Conservation (phyloP, 139 green algal genomes). For the Spirogloea muscicola region DNA sequence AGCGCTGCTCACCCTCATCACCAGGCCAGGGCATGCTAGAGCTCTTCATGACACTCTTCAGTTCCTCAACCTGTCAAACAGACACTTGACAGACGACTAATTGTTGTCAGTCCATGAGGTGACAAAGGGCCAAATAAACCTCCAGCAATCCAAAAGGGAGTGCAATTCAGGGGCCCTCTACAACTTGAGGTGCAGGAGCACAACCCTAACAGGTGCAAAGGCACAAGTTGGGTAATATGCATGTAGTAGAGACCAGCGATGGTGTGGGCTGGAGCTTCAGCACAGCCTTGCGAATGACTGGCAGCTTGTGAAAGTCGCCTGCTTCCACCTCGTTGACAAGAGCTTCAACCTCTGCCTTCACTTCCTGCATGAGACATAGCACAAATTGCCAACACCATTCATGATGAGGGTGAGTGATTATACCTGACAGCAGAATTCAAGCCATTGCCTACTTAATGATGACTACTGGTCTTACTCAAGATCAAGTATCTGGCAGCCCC, state of each 20-base stretch:
- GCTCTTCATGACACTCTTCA: conserved; percentile 63
- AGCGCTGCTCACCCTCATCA: conserved; percentile 61
- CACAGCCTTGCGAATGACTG: conserved; percentile 35
- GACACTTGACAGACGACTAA: too few species aligned
- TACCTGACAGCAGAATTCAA: background rate
- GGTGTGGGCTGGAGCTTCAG: conserved; percentile 27
- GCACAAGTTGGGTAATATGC: too few species aligned
- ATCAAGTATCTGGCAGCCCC: too few species aligned
- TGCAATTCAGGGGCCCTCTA: too few species aligned
- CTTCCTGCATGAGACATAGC: conserved; percentile 14
- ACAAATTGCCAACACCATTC: background rate
- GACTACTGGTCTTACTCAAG: too few species aligned
- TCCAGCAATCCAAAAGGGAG: too few species aligned
- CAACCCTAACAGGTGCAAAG: too few species aligned
- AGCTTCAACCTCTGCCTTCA: conserved; percentile 56
- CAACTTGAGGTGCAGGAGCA: too few species aligned
- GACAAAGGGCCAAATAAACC: conserved; percentile 43
- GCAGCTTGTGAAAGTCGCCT: conserved; percentile 49
- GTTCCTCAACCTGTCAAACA: conserved; percentile 59
- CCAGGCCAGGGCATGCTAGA: conserved; percentile 74
- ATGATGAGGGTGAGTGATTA: too few species aligned
- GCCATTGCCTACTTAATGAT: background rate
- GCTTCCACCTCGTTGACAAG: conserved; percentile 52
- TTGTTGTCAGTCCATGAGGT: background rate
- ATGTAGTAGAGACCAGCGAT: too few species aligned